These are phyloP conservation scores for Gossypium longicalyx DNA, from an alignment of 345 rosid genomes.

Conservation along the genomic window DNA sequence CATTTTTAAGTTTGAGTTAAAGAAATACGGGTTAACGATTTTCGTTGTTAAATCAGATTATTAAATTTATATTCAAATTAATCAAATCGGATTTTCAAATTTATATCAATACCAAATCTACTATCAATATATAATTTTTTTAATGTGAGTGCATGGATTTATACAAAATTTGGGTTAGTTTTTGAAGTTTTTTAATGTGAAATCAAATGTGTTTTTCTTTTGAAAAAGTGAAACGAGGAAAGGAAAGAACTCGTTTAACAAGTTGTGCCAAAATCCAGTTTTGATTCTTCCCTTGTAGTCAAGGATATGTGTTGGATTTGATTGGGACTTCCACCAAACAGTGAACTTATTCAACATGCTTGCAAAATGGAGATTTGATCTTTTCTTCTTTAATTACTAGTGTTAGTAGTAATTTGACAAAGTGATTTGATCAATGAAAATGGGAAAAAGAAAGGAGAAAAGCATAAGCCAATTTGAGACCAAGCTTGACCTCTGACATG, in stretches of 20 bases:
- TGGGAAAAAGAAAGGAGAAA: constrained; percentile 25
- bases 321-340: too few relatives aligned
- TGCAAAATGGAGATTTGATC: too few relatives aligned
- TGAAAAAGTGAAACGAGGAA: neutral
- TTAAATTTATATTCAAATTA: too few relatives aligned
- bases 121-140: too few relatives aligned
- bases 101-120: too few relatives aligned
- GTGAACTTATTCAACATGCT: too few relatives aligned
- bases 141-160: too few relatives aligned
- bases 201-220: too few relatives aligned
- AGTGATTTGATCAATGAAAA: neutral
- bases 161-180: neutral
- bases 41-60: too few relatives aligned
- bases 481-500: constrained; percentile 57
- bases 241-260: neutral
- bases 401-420: neutral
- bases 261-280: neutral
- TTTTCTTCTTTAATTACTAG: neutral
- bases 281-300: neutral
- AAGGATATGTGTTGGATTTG: too few relatives aligned
- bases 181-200: neutral
- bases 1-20: too few relatives aligned
- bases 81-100: too few relatives aligned
- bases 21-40: fast-evolving
- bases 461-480: constrained; percentile 51